These are phyloP conservation scores for Cordyceps pruinosa DNA, from an alignment of 2,329 filamentous ascomycete species.

Conservation along the genomic window DNA sequence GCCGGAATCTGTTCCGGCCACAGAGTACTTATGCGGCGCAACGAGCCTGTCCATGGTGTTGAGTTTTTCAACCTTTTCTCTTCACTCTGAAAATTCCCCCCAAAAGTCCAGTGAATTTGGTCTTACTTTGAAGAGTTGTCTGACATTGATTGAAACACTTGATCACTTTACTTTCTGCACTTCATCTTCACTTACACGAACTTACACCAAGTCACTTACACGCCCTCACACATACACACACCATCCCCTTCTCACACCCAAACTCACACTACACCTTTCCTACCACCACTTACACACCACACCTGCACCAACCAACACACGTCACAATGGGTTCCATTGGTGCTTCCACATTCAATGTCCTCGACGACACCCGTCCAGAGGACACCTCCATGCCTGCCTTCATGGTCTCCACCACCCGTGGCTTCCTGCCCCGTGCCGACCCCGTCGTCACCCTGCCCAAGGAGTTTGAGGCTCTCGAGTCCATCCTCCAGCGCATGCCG, in stretches of 20 bases:
- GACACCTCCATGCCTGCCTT: conserved; percentile 63
- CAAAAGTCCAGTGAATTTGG: background rate
- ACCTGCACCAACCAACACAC: conserved; percentile 7
- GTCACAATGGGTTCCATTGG: conserved; percentile 36
- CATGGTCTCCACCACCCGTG: conserved; percentile 69
- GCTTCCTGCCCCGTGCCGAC: conserved; percentile 65
- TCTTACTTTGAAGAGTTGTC: background rate
- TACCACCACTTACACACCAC: conserved; percentile 7
- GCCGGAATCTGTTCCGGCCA: conserved; percentile 45
- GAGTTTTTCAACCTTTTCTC: conserved; percentile 10
- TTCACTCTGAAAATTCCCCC: conserved; percentile 12
- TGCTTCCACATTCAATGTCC: conserved; percentile 47
- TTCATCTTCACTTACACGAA: conserved; percentile 10
- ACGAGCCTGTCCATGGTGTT: conserved; percentile 18
- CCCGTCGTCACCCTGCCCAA: conserved; percentile 58
- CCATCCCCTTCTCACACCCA: background rate
- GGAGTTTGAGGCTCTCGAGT: conserved; percentile 67
- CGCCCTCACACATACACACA: conserved; percentile 1
- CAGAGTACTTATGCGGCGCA: conserved; percentile 38
- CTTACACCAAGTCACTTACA: conserved; percentile 10
- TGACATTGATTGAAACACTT: background rate
- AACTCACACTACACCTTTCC: conserved; percentile 1
- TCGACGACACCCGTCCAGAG: conserved; percentile 54
- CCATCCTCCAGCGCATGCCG: conserved; percentile 69
- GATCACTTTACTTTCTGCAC: background rate